Evolutionary conservation across 192 early-diverging fungal genomes (phyloP), one percentile per base, ranked within the genome.

Genomic region (Gaertneriomyces semiglobifer): DNA sequence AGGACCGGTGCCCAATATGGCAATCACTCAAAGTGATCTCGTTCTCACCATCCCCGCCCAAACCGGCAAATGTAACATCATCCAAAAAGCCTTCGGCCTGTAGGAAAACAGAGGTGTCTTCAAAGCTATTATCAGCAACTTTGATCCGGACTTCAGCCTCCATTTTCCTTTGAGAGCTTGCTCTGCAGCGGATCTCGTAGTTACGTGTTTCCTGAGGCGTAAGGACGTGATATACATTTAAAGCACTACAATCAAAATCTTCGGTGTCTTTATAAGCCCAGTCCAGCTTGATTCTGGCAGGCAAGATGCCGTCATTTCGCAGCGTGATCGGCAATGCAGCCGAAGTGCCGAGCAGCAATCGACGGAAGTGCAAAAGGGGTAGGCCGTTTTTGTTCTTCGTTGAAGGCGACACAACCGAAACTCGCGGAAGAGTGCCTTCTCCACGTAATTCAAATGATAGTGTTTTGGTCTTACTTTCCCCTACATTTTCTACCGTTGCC

Each of bases 281-380:
- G 43, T 86, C 83, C 12, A 84, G 62, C 43, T 81, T 81, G 33
- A 86, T 50, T 59, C 79, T 83, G 7, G 82, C 82, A 6, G 75
- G 59, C 18, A 86, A 79, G 10, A 86, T 82, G 19, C 85, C 85
- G 33, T 86, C 85, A 62, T 86, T 86, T 50, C 65, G 58, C 12
- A 86, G 45, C 4, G 78, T 64, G 19, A 86, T 62, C 7, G 75
- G 68, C 46, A 79, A 65, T 16, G 68, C 73, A 47, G 86, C 77
- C 7, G 63, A 39, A 4, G 74, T 52, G 9, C 84, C 84, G 9
- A 86, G 52, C 57, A 86, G 45, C 14, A 80, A 52, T 25, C 74
- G 64, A 18, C 65, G 60, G 71, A 86, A 86, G 41, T 80, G 77
- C 10, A 86, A 45, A 16, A 73, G 51, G 18, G 71, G 73, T 7